Base-by-base conservation (phyloP, 495 filamentous ascomycete species). In the Penicillium atrosanguineum region DNA sequence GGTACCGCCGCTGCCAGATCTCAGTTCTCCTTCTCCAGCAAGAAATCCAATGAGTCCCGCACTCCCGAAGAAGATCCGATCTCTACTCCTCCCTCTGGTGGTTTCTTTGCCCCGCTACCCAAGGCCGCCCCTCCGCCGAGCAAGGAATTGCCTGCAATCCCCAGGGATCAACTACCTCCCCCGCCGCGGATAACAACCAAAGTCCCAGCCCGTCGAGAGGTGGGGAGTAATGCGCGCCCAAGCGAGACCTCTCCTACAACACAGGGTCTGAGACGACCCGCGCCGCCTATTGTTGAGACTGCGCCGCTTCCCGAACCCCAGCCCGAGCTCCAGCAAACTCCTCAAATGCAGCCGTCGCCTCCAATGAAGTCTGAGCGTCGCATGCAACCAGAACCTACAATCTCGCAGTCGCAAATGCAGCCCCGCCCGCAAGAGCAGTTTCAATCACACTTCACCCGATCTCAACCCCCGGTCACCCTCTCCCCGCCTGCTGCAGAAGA, bases 111-210 rank as follows among this genome's bases (percentile, higher is more conserved):
- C 31, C 60, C 61, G 34, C 50, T 49, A 34, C 50, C 57, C 16
- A 50, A 55, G 44, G 29, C 47, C 16, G 50, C 56, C 7, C 61
- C 61, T 39, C 57, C 59, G 5, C 68, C 65, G n/a, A 60, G 52
- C 38, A 75, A 74, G 57, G 61, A 69, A 38, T 53, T 75, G 20
- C 70, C 71, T 8, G 52, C 64, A 1, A 61, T 64, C 8, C 69
- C 70, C 4, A 53, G 59, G 51, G 52, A 52, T 12, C 47, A 55
- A 31, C 20, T 53, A 6, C 53, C 57, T 21, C 46, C 55, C 11
- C 57, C 57, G 11, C 52, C 57, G 26, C 48, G 31, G 7, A 44
- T 34, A 12, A 43, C 50, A 15, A 47, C 56, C n/a, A 47, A 54
- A 18, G 50, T 53, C 8, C 61, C 60, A 7, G 26, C 52, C 2